Evolutionary conservation across 2,329 filamentous ascomycete species (phyloP).

Genomic region (Penicillium olsonii): DNA sequence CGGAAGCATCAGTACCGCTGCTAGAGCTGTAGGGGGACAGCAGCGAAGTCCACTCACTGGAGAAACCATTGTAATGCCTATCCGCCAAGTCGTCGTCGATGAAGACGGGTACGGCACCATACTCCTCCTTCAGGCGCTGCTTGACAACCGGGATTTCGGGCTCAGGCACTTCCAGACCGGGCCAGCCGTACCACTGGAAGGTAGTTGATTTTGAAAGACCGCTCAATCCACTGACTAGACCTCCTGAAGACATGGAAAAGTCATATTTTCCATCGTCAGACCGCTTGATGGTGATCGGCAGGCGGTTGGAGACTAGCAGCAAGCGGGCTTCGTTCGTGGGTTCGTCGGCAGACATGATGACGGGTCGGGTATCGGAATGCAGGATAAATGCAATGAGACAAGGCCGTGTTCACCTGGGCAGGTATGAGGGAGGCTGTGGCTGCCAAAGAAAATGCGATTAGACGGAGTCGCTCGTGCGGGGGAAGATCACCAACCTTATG

Average conservation of each 20-base stretch:
- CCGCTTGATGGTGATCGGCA: constrained; percentile 95
- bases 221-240: constrained; percentile 88
- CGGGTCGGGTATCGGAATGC: not conserved
- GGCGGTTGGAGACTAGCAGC: constrained; percentile 87
- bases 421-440: not conserved
- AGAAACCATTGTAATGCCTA: constrained; percentile 96
- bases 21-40: not conserved
- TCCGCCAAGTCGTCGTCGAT: constrained; percentile 92
- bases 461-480: constrained; percentile 3
- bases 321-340: constrained; percentile 53
- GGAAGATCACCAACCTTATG: constrained; percentile 6
- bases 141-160: constrained; percentile 74
- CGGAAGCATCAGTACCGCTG: constrained; percentile 12
- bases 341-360: constrained; percentile 39
- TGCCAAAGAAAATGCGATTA: constrained; percentile 2
- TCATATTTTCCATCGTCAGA: constrained; percentile 87
- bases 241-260: constrained; percentile 96
- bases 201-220: constrained; percentile 88
- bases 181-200: constrained; percentile 99
- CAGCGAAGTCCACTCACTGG: constrained; percentile 62
- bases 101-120: constrained; percentile 88
- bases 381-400: not conserved
- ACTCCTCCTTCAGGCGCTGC: constrained; percentile 78
- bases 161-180: constrained; percentile 86
- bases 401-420: too few relatives aligned